These are phyloP conservation scores for Colletotrichum sp. DNA, from an alignment of 2,329 filamentous ascomycete species.

Conservation along the genomic window DNA sequence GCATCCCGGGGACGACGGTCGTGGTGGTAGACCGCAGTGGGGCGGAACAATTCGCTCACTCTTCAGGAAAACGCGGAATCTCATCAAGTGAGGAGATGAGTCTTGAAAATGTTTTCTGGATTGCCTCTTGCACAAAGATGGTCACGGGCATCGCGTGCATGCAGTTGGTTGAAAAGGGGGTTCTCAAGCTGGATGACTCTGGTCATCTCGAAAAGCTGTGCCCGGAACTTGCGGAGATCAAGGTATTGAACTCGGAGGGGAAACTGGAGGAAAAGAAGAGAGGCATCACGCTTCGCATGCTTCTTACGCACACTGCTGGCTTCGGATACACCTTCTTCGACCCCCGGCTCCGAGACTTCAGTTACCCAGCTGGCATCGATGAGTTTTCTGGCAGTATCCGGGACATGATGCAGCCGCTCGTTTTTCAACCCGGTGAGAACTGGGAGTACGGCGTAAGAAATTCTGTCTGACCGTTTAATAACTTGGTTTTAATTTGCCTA, in stretches of 20 bases:
- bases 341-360: constrained; percentile 50
- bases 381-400: constrained; percentile 61
- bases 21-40: constrained; percentile 53
- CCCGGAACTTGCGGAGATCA: constrained; percentile 53
- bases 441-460: constrained; percentile 65
- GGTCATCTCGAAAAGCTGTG: constrained; percentile 50
- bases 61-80: constrained; percentile 51
- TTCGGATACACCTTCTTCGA: constrained; percentile 64
- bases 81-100: constrained; percentile 56
- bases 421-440: constrained; percentile 67
- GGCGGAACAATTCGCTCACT: constrained; percentile 51
- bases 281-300: constrained; percentile 61
- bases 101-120: constrained; percentile 65
- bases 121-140: constrained; percentile 65
- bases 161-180: constrained; percentile 61
- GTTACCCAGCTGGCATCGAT: constrained; percentile 55
- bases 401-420: constrained; percentile 58
- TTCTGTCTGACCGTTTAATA: neutral
- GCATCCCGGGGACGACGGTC: constrained; percentile 50
- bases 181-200: constrained; percentile 52
- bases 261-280: constrained; percentile 48
- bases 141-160: constrained; percentile 57
- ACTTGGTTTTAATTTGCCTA: constrained; percentile 38
- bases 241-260: constrained; percentile 47
- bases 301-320: constrained; percentile 60